These are phyloP conservation scores for Brassica incana DNA, from an alignment of 345 rosid genomes.

Conservation along the genomic window DNA sequence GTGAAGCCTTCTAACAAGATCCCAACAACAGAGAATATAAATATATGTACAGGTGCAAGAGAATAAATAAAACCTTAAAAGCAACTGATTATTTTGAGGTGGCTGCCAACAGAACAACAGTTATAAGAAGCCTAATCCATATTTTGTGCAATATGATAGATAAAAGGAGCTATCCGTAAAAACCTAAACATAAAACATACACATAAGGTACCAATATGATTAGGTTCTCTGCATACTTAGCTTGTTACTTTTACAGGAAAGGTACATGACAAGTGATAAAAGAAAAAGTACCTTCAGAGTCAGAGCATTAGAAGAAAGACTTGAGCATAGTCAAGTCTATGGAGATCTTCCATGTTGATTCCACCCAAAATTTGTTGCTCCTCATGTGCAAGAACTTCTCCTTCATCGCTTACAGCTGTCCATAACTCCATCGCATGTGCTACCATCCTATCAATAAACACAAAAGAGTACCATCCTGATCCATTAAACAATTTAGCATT, in stretches of 20 bases:
- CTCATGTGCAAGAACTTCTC: conserved; percentile 59
- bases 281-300: conserved; percentile 38
- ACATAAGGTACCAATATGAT: neutral
- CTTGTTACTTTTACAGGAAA: neutral
- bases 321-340: too few relatives aligned
- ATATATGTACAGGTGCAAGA: neutral
- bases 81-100: conserved; percentile 54
- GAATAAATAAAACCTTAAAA: conserved; percentile 61
- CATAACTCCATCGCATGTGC: conserved; percentile 82
- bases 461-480: conserved; percentile 18
- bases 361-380: too few relatives aligned
- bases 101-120: conserved; percentile 74
- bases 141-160: conserved; percentile 78
- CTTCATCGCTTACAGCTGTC: conserved; percentile 75
- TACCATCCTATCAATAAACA: conserved; percentile 74
- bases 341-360: too few relatives aligned
- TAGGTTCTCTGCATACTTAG: neutral
- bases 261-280: conserved; percentile 3
- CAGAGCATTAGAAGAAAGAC: too few relatives aligned
- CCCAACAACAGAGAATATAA: neutral
- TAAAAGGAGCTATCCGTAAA: conserved; percentile 87
- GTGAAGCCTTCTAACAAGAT: conserved; percentile 16
- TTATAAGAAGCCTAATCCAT: conserved; percentile 78
- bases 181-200: conserved; percentile 30
- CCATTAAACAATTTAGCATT: conserved; percentile 4